These are phyloP conservation scores for Wickerhamiella azymoides DNA, from an alignment of 805 yeast genomes.

Conservation along the genomic window DNA sequence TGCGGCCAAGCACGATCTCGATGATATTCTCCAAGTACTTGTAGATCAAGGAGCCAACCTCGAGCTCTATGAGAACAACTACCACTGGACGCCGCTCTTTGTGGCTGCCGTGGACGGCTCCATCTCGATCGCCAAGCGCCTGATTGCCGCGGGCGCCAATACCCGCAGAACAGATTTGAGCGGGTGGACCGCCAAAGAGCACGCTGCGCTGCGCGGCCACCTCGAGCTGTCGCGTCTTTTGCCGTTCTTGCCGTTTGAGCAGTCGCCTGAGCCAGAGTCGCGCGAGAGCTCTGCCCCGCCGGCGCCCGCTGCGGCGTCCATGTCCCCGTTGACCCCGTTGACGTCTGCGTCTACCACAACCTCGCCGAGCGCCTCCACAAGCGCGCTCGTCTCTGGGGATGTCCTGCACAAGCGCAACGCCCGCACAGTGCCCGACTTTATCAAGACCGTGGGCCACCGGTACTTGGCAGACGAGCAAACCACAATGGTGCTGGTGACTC, in stretches of 20 bases:
- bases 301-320: too few species aligned
- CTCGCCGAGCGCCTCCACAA: too few species aligned
- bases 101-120: conserved; percentile 81
- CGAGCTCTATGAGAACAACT: conserved; percentile 61
- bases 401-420: not conserved
- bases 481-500: conserved; percentile 60
- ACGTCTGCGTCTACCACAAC: too few species aligned
- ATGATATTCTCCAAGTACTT: conserved; percentile 43
- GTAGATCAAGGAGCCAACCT: conserved; percentile 50
- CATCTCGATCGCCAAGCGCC: conserved; percentile 37
- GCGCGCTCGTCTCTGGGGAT: too few species aligned
- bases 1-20: conserved; percentile 52
- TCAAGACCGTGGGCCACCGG: conserved; percentile 77
- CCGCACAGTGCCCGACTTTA: conserved; percentile 30
- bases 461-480: conserved; percentile 45
- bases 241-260: conserved; percentile 14
- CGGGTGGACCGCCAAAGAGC: conserved; percentile 98
- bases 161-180: conserved; percentile 54
- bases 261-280: conserved; percentile 20
- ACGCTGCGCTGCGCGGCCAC: conserved; percentile 84
- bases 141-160: conserved; percentile 42
- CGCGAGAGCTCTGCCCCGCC: not conserved
- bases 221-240: conserved; percentile 51
- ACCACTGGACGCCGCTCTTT: conserved; percentile 92
- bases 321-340: too few species aligned